phyloP scores from a whole-genome alignment of 2,329 filamentous ascomycete genomes.

The Leptographium lundbergii region DNA sequence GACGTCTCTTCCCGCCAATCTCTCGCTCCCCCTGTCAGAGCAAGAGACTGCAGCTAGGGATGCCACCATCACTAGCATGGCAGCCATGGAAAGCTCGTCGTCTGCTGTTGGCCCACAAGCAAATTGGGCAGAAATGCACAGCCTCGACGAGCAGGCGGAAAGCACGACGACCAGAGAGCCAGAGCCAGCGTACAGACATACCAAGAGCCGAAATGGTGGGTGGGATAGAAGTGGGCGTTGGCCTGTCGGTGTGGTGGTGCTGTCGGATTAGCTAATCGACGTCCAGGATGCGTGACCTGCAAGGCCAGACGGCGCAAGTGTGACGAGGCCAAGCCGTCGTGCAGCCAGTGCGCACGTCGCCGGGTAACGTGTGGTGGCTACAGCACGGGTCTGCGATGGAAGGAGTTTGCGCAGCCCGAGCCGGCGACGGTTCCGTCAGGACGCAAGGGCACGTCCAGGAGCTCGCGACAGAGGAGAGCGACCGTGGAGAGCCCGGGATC shows the following conservation, averaged over 20 bases:
- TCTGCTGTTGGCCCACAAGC: too few species aligned
- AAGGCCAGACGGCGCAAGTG: conserved; percentile 4
- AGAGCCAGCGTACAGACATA: neutral
- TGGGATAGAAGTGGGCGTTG: neutral
- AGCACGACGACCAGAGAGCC: neutral
- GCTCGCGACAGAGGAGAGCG: neutral
- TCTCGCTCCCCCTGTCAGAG: too few species aligned
- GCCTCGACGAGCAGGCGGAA: neutral
- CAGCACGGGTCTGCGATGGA: conserved; percentile 3
- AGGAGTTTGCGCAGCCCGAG: neutral
- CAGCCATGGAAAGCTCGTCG: too few species aligned
- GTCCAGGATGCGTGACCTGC: conserved; percentile 4
- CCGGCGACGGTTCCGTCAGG: neutral
- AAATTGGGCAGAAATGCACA: neutral
- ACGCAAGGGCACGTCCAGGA: neutral
- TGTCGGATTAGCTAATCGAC: neutral
- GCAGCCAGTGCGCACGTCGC: neutral
- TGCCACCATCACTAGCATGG: too few species aligned
- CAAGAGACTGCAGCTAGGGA: too few species aligned
- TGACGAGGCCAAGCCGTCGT: conserved; percentile 4
- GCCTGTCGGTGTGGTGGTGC: neutral
- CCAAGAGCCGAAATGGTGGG: conserved; percentile 5
- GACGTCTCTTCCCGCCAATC: neutral
- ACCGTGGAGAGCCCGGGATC: neutral
- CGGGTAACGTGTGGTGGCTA: conserved; percentile 1